Conservation (phyloP, 345 rosid genomes). For the Eucalyptus lansdowneana region DNA sequence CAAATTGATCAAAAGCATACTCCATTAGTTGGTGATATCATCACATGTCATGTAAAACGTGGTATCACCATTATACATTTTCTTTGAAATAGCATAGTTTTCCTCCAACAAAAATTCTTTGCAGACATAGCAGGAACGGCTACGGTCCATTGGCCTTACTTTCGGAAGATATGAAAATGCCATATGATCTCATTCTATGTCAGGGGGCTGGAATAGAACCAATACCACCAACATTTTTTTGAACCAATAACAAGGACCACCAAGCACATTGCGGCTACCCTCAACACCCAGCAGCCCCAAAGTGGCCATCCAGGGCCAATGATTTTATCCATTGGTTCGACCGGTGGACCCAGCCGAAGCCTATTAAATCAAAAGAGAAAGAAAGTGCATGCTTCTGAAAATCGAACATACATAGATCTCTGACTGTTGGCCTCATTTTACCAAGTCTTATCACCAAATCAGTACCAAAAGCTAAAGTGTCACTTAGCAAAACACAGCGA, state of each 20-base stretch:
- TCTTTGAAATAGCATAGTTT: background rate
- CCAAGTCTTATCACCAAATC: background rate
- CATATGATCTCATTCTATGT: background rate
- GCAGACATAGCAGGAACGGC: background rate
- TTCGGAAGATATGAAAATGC: no score
- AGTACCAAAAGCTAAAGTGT: background rate
- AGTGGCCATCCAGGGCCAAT: background rate
- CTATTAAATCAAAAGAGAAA: background rate
- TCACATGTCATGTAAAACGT: background rate
- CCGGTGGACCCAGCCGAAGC: background rate
- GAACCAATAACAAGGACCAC: background rate
- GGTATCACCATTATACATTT: background rate
- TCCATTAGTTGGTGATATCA: background rate
- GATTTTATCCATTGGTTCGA: background rate
- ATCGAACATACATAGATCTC: background rate
- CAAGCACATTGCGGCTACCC: background rate
- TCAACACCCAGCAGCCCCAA: background rate
- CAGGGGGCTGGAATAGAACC: background rate
- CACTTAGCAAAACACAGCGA: background rate
- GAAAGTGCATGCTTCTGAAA: background rate
- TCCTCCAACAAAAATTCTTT: background rate
- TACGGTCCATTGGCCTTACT: background rate
- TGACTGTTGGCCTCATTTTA: background rate
- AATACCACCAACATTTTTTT: background rate
- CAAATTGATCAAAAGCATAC: background rate